Evolutionary conservation across 768 basidiomycete species (phyloP).

Genomic region (Termitomyces sp.): DNA sequence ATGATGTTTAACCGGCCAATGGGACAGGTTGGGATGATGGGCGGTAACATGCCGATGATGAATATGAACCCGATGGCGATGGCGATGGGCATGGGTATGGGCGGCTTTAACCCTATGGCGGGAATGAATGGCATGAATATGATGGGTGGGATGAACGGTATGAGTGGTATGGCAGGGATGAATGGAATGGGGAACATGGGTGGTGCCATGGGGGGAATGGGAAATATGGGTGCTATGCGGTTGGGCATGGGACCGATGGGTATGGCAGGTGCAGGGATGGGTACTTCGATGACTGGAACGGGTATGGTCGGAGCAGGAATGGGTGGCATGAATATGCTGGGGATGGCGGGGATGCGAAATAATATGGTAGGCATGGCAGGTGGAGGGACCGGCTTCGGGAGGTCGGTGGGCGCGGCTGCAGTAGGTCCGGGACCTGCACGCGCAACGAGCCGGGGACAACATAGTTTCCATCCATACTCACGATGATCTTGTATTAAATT

Average conservation of each 20-base stretch:
- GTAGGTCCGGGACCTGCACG: slow-evolving; percentile 37
- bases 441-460: slow-evolving; percentile 51
- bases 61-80: slow-evolving; percentile 53
- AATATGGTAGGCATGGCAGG: slow-evolving; percentile 22
- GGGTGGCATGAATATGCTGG: slow-evolving; percentile 22
- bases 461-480: slow-evolving; percentile 66
- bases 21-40: slow-evolving; percentile 46
- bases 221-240: slow-evolving; percentile 15
- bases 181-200: slow-evolving; percentile 29
- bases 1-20: slow-evolving; percentile 59
- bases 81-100: slow-evolving; percentile 45
- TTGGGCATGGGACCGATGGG: slow-evolving; percentile 23
- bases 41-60: slow-evolving; percentile 33
- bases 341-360: slow-evolving; percentile 16
- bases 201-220: slow-evolving; percentile 22
- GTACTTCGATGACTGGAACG: slow-evolving; percentile 16
- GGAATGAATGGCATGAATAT: slow-evolving; percentile 32
- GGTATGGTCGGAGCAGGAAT: slow-evolving; percentile 17
- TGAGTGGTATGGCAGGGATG: slow-evolving; percentile 30
- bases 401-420: slow-evolving; percentile 31
- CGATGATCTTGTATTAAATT: slow-evolving; percentile 25
- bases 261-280: slow-evolving; percentile 21
- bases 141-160: slow-evolving; percentile 30
- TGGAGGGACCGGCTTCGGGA: slow-evolving; percentile 25
- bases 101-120: slow-evolving; percentile 30